These are phyloP conservation scores for Alternaria gaisen DNA, from an alignment of 2,329 filamentous ascomycete species.

Conservation along the genomic window DNA sequence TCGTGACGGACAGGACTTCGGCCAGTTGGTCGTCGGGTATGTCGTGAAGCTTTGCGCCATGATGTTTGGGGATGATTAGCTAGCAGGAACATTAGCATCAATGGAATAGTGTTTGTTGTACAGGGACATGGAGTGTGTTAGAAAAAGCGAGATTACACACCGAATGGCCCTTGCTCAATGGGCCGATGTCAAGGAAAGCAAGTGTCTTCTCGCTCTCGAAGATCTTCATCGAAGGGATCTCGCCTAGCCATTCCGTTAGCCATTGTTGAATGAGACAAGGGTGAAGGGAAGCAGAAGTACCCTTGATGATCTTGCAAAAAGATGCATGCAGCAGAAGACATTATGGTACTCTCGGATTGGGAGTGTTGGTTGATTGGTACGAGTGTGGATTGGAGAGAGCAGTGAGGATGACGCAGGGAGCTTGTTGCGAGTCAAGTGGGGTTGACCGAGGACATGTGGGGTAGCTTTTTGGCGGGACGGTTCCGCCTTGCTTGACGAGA, in stretches of 20 bases:
- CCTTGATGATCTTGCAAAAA: constrained; percentile 99
- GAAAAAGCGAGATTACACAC: constrained; percentile 61
- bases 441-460: constrained; percentile 30
- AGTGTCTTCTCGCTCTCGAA: constrained; percentile 93
- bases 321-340: constrained; percentile 79
- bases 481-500: constrained; percentile 8
- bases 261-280: background rate
- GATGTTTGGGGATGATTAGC: constrained; percentile 96
- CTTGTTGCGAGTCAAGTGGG: constrained; percentile 18
- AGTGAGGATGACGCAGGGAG: constrained; percentile 20
- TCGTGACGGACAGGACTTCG: constrained; percentile 86
- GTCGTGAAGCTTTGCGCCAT: constrained; percentile 89
- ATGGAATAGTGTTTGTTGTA: background rate
- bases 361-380: constrained; percentile 25
- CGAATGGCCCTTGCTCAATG: constrained; percentile 86
- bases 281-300: constrained; percentile 53
- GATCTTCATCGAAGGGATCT: constrained; percentile 96
- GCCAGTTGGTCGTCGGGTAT: constrained; percentile 87
- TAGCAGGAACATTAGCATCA: constrained; percentile 48
- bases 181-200: constrained; percentile 96
- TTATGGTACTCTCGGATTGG: constrained; percentile 46
- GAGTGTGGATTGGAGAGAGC: constrained; percentile 26
- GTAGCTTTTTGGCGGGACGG: constrained; percentile 20
- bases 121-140: background rate
- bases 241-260: constrained; percentile 65